phyloP scores from a whole-genome alignment of 177 flowering plant genomes.

The Vitis hybrid region DNA sequence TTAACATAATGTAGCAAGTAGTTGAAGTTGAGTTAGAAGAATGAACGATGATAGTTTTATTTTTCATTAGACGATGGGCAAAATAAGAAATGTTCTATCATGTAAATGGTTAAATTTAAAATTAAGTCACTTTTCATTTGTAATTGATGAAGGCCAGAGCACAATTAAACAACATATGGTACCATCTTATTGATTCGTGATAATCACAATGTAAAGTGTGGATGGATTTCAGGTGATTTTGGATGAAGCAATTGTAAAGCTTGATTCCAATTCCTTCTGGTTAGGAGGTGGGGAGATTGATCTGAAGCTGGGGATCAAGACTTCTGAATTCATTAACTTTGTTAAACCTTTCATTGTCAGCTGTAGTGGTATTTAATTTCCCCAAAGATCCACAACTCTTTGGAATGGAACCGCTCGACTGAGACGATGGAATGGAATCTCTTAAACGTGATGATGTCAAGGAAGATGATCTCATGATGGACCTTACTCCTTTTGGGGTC shows the following conservation, averaged over 20 bases:
- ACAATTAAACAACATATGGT: too few species aligned
- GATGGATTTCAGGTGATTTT: slow-evolving; percentile 76
- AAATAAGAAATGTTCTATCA: too few species aligned
- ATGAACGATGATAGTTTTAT: too few species aligned
- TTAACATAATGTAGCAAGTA: too few species aligned
- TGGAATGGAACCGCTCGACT: slow-evolving; percentile 4
- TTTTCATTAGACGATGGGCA: too few species aligned
- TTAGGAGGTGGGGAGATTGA: slow-evolving; percentile 94
- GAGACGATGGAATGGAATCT: background rate
- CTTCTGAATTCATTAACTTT: slow-evolving; percentile 72
- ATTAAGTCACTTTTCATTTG: too few species aligned
- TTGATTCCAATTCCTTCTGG: slow-evolving; percentile 92
- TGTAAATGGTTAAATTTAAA: too few species aligned
- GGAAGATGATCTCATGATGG: too few species aligned
- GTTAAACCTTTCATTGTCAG: slow-evolving; percentile 71
- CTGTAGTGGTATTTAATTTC: slow-evolving; percentile 34
- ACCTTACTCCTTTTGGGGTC: too few species aligned
- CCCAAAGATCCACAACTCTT: background rate
- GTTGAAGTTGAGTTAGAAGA: too few species aligned
- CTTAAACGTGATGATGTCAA: too few species aligned
- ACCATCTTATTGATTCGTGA: background rate
- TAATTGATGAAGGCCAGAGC: too few species aligned
- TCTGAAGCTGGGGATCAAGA: slow-evolving; percentile 84
- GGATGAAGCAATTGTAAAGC: slow-evolving; percentile 90
- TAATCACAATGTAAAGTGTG: slow-evolving; percentile 3